phyloP scores from a whole-genome alignment of 2,329 filamentous ascomycete species.

The Xylaria multiplex region DNA sequence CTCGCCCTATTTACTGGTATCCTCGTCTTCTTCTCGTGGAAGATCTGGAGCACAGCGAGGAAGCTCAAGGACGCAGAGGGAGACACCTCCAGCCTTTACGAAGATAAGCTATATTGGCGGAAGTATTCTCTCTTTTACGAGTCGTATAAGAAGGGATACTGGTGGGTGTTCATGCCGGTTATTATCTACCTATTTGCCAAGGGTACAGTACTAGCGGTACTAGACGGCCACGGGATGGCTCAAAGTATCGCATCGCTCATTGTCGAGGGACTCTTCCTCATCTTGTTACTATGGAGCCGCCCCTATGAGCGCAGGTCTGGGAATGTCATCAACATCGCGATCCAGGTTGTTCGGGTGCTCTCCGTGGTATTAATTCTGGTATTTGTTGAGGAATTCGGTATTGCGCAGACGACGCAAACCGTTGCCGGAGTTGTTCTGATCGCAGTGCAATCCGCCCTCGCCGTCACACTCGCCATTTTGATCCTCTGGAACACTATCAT shows the following conservation, averaged over 20 bases:
- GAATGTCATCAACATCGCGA: conserved; percentile 92
- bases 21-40: conserved; percentile 83
- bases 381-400: conserved; percentile 92
- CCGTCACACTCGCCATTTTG: conserved; percentile 83
- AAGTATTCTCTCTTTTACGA: conserved; percentile 99
- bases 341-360: conserved; percentile 87
- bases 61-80: conserved; percentile 80
- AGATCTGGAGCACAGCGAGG: conserved; percentile 80
- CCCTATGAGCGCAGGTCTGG: conserved; percentile 88
- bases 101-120: conserved; percentile 89
- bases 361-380: conserved; percentile 90
- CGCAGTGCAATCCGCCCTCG: conserved; percentile 86
- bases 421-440: conserved; percentile 93
- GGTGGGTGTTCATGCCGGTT: conserved; percentile 93
- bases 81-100: conserved; percentile 77
- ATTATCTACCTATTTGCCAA: conserved; percentile 93
- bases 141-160: conserved; percentile 91
- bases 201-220: conserved; percentile 84
- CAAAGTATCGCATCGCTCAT: conserved; percentile 84
- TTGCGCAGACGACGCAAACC: conserved; percentile 92
- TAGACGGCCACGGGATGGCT: conserved; percentile 82
- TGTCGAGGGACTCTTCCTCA: conserved; percentile 82
- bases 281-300: conserved; percentile 81
- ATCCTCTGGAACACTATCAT: conserved; percentile 91
- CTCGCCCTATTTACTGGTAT: conserved; percentile 82